Evolutionary conservation across 345 rosid species (phyloP).

Genomic region (Clausena lansium): DNA sequence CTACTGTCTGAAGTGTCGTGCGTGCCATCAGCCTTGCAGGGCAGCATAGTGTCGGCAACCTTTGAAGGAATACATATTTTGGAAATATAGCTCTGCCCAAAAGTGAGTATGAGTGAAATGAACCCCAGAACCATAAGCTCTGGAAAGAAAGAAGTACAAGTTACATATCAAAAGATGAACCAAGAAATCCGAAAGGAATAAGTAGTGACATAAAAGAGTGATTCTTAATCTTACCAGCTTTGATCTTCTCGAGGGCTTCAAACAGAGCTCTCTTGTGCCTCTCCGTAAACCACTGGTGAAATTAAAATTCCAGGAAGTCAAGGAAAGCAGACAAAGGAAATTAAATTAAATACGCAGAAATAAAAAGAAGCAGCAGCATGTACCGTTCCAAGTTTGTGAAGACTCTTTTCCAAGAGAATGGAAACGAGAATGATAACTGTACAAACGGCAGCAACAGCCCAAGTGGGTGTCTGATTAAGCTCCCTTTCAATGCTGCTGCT

Average conservation of each 20-base stretch:
- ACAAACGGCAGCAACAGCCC: conserved; percentile 89
- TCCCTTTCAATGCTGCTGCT: conserved; percentile 31
- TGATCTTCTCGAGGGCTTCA: conserved; percentile 88
- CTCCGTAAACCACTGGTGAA: conserved; percentile 66
- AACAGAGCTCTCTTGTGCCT: conserved; percentile 77
- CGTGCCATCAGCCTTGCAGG: conserved; percentile 37
- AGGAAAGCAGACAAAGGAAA: too few relatives aligned
- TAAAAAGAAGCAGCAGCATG: background rate
- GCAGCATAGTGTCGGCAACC: conserved; percentile 66
- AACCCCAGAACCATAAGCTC: conserved; percentile 95
- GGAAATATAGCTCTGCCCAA: conserved; percentile 58
- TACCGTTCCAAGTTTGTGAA: conserved; percentile 78
- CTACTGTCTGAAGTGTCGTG: background rate
- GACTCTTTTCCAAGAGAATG: conserved; percentile 56
- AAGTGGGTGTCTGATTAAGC: conserved; percentile 88
- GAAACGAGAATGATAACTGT: conserved; percentile 80
- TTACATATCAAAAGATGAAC: conserved; percentile 2
- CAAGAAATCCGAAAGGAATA: background rate
- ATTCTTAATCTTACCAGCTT: conserved; percentile 50
- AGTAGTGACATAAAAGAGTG: background rate
- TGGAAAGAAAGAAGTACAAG: conserved; percentile 36
- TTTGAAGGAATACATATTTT: conserved; percentile 61
- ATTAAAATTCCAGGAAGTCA: background rate
- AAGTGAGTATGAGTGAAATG: conserved; percentile 83
- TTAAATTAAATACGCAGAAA: background rate